Evolutionary conservation across 805 yeast species (phyloP), one percentile per base, ranked within the genome.

Genomic region (Geotrichum ghanense): DNA sequence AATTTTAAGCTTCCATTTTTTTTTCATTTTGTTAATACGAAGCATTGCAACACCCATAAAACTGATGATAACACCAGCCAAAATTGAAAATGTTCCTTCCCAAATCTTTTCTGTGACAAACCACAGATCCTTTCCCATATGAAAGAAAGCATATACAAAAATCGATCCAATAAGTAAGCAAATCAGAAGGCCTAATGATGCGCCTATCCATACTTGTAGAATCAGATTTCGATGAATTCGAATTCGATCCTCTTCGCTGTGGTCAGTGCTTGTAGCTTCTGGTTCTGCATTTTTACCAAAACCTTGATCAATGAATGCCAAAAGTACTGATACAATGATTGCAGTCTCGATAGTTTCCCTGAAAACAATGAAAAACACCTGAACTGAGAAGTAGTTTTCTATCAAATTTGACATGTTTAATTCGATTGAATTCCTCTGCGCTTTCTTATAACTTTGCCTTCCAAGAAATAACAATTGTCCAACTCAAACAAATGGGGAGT

Each of bases 311-410:
- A 88, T 71, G 68, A 88, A 87, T 35, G 95, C 90, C 49, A 88
- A 71, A 52, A 88, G 69, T 42, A 88, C 95, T 20, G 95, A 84
- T 48, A 88, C 83, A 51, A 88, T 82, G 51, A 88, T 74, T 45
- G 85, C 83, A 12, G 95, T 95, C 70, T 88, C 96, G 54, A 88
- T 68, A 45, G 89, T 71, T 68, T 88, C 96, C 71, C 96, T 80
- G 64, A 88, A 81, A 47, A 85, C 92, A 58, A 88, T 81, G 69
- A 88, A 88, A 73, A 87, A 88, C 51, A 87, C 84, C 61, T 78
- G 80, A 41, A 77, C 80, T 60, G 78, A 78, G 60, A 80, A 80
- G 37, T 31, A 31, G 37, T 31, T 31, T 31, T 31, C 37, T 12
- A 31, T n/a, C 37, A 16, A 31, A 31, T 31, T 31, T 16, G 19